These are phyloP conservation scores for Iberis amara DNA, from an alignment of 441 rosid species.

Conservation along the genomic window DNA sequence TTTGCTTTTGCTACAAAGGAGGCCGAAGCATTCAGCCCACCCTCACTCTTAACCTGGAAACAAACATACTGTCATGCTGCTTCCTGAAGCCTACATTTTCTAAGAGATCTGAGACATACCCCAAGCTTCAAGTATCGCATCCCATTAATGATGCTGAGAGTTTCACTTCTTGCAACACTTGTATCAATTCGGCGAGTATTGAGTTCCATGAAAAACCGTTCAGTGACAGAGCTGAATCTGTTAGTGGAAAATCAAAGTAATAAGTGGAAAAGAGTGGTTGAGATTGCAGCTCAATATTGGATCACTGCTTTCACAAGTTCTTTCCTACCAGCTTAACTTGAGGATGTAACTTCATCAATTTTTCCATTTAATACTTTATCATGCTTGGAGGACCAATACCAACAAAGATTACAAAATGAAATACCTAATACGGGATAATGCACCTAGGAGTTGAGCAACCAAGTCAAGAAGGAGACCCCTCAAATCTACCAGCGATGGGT, in stretches of 20 bases:
- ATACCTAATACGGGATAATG: slow-evolving; percentile 96
- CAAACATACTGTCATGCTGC: slow-evolving; percentile 30
- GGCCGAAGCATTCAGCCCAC: slow-evolving; percentile 97
- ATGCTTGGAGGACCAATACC: slow-evolving; percentile 7
- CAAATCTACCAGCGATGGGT: slow-evolving; percentile 97
- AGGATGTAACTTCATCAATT: slow-evolving; percentile 7
- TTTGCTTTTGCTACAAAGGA: slow-evolving; percentile 97
- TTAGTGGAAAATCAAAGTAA: slow-evolving; percentile 19
- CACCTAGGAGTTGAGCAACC: slow-evolving; percentile 98
- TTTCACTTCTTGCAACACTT: slow-evolving; percentile 85
- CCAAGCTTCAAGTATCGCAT: slow-evolving; percentile 98
- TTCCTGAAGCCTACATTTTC: slow-evolving; percentile 22
- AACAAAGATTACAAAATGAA: slow-evolving; percentile 18
- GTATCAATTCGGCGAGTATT: slow-evolving; percentile 84
- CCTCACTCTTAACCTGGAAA: slow-evolving; percentile 89
- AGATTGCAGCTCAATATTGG: slow-evolving; percentile 13
- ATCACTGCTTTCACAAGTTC: slow-evolving; percentile 17
- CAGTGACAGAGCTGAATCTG: slow-evolving; percentile 98
- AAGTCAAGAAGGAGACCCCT: slow-evolving; percentile 93
- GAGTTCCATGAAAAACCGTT: slow-evolving; percentile 89
- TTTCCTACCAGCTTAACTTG: slow-evolving; percentile 16
- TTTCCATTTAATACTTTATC: slow-evolving; percentile 4
- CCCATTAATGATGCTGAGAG: slow-evolving; percentile 92
- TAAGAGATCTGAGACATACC: slow-evolving; percentile 46
- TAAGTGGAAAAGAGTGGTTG: slow-evolving; percentile 19